These are phyloP conservation scores for Priceomyces melissophilus DNA, from an alignment of 805 yeast genomes.

Conservation along the genomic window DNA sequence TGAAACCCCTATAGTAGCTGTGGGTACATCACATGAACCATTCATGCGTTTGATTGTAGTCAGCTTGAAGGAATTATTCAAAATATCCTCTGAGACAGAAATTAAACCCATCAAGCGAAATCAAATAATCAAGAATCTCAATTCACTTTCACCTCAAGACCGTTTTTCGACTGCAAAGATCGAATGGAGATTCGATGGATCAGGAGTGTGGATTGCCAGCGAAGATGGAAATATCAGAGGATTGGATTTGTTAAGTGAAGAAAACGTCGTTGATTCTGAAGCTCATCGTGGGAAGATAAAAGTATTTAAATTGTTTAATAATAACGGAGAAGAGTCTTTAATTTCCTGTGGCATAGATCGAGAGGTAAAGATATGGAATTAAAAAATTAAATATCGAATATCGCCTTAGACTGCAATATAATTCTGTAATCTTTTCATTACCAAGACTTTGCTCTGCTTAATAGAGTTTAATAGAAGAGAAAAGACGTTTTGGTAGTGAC, in stretches of 20 bases:
- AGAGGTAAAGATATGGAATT: conserved; percentile 4
- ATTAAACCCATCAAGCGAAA: conserved; percentile 17
- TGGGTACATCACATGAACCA: conserved; percentile 78
- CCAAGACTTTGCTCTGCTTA: too few relatives aligned
- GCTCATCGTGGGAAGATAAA: conserved; percentile 50
- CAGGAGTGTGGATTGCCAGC: conserved; percentile 65
- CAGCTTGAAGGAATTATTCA: conserved; percentile 32
- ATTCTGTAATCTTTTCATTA: too few relatives aligned
- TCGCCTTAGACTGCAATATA: too few relatives aligned
- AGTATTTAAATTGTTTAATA: conserved; percentile 25
- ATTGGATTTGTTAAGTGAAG: conserved; percentile 43
- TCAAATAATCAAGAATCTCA: conserved; percentile 28
- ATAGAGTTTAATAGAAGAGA: too few relatives aligned
- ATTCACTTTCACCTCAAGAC: conserved; percentile 63
- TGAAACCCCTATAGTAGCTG: conserved; percentile 39
- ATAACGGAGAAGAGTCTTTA: conserved; percentile 30
- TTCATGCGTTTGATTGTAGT: conserved; percentile 65
- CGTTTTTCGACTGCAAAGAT: conserved; percentile 55
- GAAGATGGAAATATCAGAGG: conserved; percentile 69
- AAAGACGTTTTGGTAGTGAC: too few relatives aligned
- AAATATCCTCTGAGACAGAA: conserved; percentile 1
- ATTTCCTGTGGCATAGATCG: conserved; percentile 49
- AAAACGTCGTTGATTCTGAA: conserved; percentile 29
- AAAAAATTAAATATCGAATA: background rate
- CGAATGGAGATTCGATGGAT: conserved; percentile 38